Evolutionary conservation across 345 rosid species (phyloP).

Genomic region (Gossypioides kirkii): DNA sequence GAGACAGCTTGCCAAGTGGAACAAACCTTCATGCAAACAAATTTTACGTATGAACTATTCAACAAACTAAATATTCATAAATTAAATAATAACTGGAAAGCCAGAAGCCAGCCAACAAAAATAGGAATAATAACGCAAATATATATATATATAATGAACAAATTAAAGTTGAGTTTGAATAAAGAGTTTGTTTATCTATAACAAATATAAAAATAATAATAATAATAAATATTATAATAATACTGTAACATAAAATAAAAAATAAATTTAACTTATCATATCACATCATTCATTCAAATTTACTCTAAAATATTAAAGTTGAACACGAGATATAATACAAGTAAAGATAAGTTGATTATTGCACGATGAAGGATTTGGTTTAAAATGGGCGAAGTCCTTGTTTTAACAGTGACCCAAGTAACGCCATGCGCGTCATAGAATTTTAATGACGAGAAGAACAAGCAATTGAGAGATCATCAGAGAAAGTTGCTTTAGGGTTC

Average conservation of each 20-base stretch:
- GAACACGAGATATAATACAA: neutral
- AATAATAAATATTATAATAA: too few species aligned
- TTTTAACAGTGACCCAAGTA: neutral
- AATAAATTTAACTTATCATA: too few species aligned
- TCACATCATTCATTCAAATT: too few species aligned
- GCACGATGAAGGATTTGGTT: too few species aligned
- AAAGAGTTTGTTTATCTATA: too few species aligned
- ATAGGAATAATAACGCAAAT: neutral
- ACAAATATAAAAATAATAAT: too few species aligned
- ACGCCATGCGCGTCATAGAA: constrained; percentile 5
- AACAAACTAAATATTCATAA: too few species aligned
- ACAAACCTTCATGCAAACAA: constrained; percentile 48
- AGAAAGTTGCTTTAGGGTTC: neutral
- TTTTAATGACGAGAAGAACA: neutral
- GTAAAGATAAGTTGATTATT: neutral
- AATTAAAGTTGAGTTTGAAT: too few species aligned
- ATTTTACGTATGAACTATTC: neutral
- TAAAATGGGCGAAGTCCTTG: too few species aligned
- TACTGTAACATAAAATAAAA: too few species aligned
- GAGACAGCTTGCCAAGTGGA: constrained; percentile 89
- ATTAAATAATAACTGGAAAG: too few species aligned
- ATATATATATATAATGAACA: neutral
- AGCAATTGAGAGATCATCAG: neutral
- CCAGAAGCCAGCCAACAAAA: too few species aligned
- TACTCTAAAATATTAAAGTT: neutral